A percentile compares a stretch with the other conserved stretches of the same genome.
phyloP scores from a whole-genome alignment of 768 basidiomycete genomes.

The Pisolithus sp. region DNA sequence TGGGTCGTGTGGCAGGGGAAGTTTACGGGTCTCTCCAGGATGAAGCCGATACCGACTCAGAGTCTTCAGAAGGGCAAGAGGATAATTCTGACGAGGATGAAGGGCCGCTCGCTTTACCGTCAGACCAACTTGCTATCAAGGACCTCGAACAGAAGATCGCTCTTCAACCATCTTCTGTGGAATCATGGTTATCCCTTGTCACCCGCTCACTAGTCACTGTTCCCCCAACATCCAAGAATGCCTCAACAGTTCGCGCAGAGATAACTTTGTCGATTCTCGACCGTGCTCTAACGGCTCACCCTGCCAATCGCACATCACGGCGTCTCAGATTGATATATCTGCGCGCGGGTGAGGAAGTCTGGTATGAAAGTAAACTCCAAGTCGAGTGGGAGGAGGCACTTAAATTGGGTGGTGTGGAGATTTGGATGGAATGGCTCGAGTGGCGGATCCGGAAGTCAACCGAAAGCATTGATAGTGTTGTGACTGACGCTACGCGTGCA shows the following conservation, averaged over 20 bases:
- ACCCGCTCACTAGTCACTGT: conserved; percentile 57
- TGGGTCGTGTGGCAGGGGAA: conserved; percentile 26
- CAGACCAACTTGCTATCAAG: conserved; percentile 56
- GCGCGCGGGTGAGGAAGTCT: conserved; percentile 66
- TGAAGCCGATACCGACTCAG: conserved; percentile 28
- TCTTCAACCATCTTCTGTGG: conserved; percentile 44
- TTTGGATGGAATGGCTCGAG: conserved; percentile 78
- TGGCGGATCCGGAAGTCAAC: conserved; percentile 54
- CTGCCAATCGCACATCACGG: conserved; percentile 43
- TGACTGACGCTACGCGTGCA: conserved; percentile 46
- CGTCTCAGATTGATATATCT: conserved; percentile 58
- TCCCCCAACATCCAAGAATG: conserved; percentile 61
- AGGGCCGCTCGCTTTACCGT: conserved; percentile 30
- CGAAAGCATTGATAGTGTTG: conserved; percentile 45
- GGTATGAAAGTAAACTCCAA: conserved; percentile 48
- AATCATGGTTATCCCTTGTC: conserved; percentile 59
- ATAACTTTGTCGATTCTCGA: conserved; percentile 61
- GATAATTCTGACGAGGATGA: conserved; percentile 32
- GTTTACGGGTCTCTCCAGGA: conserved; percentile 46
- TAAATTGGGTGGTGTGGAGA: conserved; percentile 41
- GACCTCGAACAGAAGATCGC: conserved; percentile 50
- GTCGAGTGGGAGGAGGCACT: conserved; percentile 70
- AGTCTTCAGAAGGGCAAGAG: conserved; percentile 24
- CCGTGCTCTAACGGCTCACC: conserved; percentile 55
- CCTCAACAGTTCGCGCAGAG: conserved; percentile 60